phyloP scores from a whole-genome alignment of 176 grass and related monocot species.

The Avena atlantica region DNA sequence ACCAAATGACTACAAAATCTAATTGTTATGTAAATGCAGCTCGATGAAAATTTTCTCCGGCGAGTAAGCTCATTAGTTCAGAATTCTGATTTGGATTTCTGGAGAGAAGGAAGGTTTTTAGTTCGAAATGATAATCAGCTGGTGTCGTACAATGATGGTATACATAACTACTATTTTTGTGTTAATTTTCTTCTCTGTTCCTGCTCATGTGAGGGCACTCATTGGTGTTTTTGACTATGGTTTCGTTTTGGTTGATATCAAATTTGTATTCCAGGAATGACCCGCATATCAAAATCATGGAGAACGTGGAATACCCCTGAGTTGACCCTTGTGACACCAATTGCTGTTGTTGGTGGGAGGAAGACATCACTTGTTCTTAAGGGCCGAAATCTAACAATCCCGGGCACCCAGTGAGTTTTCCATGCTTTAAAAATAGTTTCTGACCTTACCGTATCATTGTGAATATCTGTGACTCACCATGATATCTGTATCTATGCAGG shows the following conservation, averaged over 20 bases:
- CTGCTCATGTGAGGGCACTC: neutral
- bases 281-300: constrained; percentile 90
- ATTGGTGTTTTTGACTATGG: constrained; percentile 24
- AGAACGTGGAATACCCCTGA: constrained; percentile 94
- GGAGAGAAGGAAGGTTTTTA: constrained; percentile 91
- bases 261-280: constrained; percentile 63
- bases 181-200: neutral
- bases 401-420: constrained; percentile 88
- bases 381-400: constrained; percentile 91
- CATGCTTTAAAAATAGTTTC: neutral
- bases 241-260: constrained; percentile 29
- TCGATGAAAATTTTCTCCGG: constrained; percentile 82
- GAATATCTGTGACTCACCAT: constrained; percentile 1
- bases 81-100: constrained; percentile 78
- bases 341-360: constrained; percentile 82
- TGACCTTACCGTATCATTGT: neutral
- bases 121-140: constrained; percentile 83
- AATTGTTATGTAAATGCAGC: constrained; percentile 57
- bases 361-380: constrained; percentile 78
- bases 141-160: constrained; percentile 94
- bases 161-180: neutral
- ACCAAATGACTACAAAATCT: constrained; percentile 9
- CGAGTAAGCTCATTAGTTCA: constrained; percentile 74
- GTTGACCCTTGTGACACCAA: constrained; percentile 86
- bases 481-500: constrained; percentile 55